Evolutionary conservation across 2,329 filamentous ascomycete species (phyloP), one percentile per base, ranked within the genome.

Genomic region (Colletotrichum truncatum): DNA sequence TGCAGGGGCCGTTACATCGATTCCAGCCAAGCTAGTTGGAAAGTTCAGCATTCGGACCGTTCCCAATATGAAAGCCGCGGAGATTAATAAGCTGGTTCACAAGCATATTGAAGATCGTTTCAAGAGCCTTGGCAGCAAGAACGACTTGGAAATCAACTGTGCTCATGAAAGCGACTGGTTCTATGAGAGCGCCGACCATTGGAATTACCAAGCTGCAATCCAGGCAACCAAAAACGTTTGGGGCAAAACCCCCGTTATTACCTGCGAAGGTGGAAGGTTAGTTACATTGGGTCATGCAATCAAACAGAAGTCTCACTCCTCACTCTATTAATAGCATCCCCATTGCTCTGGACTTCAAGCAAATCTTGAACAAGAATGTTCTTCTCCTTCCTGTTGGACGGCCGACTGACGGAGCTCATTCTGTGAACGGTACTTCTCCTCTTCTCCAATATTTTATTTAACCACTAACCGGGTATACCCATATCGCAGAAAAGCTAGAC

Each of bases 41-140:
- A 99, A 99, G 84, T 99, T 99, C 85, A 97, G 93, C 54, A 98
- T 99, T 81, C 91, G 96, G 71, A 98, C 94, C 32, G 96, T 99
- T 14, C 96, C 96, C 54, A 89, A 99, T 82, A 99, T 99, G 96
- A 92, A 98, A 76, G 93, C 93, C 71, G 89, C 93, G 58, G 89
- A 91, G 75, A 97, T 97, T 73, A 97, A 97, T 81, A 86, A 89
- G 75, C 86, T 91, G 49, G 95, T 99, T 41, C 92, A 89, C 82
- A 90, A 92, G 77, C 91, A 94, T 78, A 87, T 98, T 68, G 87
- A 94, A 75, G 89, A 92, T 68, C 89, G 92, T 71, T 98, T 97
- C 77, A 89, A 91, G 72, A 93, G 93, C 80, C 86, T 98, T 25
- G 88, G 89, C 69, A 96, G 91, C 80, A 98, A 98, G 86, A 99